A percentile compares a stretch with the other conserved stretches of the same genome.
phyloP scores from a whole-genome alignment of 805 yeast genomes.

The Candida jianshihensis region DNA sequence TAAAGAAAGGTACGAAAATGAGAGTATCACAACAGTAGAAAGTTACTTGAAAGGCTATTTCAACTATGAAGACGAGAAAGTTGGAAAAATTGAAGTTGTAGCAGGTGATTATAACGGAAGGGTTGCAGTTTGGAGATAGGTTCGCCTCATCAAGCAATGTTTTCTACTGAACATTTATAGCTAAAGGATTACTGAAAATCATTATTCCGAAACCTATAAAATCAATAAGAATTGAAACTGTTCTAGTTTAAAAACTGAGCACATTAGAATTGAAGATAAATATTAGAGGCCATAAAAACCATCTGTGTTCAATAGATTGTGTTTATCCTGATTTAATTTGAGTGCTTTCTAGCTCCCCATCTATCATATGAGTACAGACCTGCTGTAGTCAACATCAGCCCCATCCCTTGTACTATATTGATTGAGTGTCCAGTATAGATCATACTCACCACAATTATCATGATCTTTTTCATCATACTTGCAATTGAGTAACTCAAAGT shows the following conservation, averaged over 20 bases:
- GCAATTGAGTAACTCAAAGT: conserved; percentile 86
- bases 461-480: conserved; percentile 81
- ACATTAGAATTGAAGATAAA: too few relatives aligned
- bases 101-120: conserved; percentile 51
- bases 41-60: conserved; percentile 25
- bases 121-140: conserved; percentile 40
- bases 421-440: conserved; percentile 46
- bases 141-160: not conserved
- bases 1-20: conserved; percentile 6
- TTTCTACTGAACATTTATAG: too few relatives aligned
- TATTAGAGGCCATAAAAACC: too few relatives aligned
- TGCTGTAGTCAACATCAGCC: conserved; percentile 41
- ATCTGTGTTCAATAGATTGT: too few relatives aligned
- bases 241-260: too few relatives aligned
- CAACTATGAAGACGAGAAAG: conserved; percentile 28
- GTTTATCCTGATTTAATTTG: not conserved
- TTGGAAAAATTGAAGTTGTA: conserved; percentile 36
- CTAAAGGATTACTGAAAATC: too few relatives aligned
- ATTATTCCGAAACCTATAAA: too few relatives aligned
- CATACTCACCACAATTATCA: conserved; percentile 74
- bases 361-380: conserved; percentile 61
- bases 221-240: too few relatives aligned
- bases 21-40: conserved; percentile 26
- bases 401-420: conserved; percentile 38
- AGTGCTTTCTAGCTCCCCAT: conserved; percentile 33